Conservation (phyloP, 805 yeast species). For the Barnettozyma sucrosica region DNA sequence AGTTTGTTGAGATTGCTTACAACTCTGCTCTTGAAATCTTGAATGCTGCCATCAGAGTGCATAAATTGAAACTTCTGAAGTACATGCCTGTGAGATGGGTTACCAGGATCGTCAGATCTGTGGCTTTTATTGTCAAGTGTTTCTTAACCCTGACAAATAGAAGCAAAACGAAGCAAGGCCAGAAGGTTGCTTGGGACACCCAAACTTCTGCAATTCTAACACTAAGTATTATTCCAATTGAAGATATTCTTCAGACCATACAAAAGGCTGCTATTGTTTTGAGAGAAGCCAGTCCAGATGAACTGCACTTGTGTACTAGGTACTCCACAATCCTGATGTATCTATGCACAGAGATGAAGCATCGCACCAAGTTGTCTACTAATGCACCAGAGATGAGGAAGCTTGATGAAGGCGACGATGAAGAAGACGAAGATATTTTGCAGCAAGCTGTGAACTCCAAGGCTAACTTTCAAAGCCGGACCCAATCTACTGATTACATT, state of each 20-base stretch:
- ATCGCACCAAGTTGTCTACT: conserved; percentile 30
- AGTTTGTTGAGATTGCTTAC: conserved; percentile 76
- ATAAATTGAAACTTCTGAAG: conserved; percentile 53
- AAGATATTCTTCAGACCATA: conserved; percentile 62
- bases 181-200: conserved; percentile 25
- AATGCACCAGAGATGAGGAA: conserved; percentile 26
- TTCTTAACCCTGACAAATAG: conserved; percentile 53
- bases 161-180: conserved; percentile 11
- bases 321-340: conserved; percentile 74
- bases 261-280: conserved; percentile 68
- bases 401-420: conserved; percentile 19
- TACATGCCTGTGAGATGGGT: conserved; percentile 94
- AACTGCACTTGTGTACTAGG: conserved; percentile 74
- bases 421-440: conserved; percentile 18
- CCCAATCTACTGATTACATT: conserved; percentile 7
- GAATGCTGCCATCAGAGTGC: conserved; percentile 64
- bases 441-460: neutral
- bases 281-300: conserved; percentile 84
- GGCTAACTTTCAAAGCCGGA: neutral
- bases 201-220: conserved; percentile 44
- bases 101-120: conserved; percentile 77
- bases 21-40: conserved; percentile 78
- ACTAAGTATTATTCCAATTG: conserved; percentile 56
- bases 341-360: conserved; percentile 68
- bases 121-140: conserved; percentile 86